Evolutionary conservation across 2,329 filamentous ascomycete species (phyloP).

Genomic region (Scedosporium dehoogii): DNA sequence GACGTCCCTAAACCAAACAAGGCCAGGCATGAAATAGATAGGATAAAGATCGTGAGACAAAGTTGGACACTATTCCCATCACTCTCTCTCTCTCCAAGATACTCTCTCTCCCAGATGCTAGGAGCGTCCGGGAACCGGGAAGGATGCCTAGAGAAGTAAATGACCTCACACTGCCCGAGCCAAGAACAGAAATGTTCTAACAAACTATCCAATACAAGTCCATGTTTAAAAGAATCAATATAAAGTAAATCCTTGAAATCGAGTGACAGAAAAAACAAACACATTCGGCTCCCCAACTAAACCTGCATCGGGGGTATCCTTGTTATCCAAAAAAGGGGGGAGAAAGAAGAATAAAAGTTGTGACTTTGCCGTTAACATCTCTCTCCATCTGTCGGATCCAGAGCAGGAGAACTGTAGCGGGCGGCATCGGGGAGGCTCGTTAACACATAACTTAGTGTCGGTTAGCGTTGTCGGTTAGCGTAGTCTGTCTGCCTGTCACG

Average conservation of each 20-base stretch:
- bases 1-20: too few relatives aligned
- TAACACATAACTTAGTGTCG: too few relatives aligned
- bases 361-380: slow-evolving; percentile 7
- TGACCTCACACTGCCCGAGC: neutral
- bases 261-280: neutral
- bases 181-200: neutral
- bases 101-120: too few relatives aligned
- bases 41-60: too few relatives aligned
- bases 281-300: neutral
- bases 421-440: neutral
- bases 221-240: neutral
- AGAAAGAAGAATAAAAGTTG: neutral
- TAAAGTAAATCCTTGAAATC: neutral
- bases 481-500: neutral
- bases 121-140: too few relatives aligned
- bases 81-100: too few relatives aligned
- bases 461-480: neutral
- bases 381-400: neutral
- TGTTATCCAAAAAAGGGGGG: neutral
- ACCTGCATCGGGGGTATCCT: neutral
- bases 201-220: neutral
- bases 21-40: too few relatives aligned
- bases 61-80: too few relatives aligned
- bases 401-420: neutral
- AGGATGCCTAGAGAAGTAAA: too few relatives aligned